A percentile compares a stretch with the other conserved stretches of the same genome.
Evolutionary conservation across 202 grass and related monocot species (phyloP).

Genomic region (Zoysia matrella): DNA sequence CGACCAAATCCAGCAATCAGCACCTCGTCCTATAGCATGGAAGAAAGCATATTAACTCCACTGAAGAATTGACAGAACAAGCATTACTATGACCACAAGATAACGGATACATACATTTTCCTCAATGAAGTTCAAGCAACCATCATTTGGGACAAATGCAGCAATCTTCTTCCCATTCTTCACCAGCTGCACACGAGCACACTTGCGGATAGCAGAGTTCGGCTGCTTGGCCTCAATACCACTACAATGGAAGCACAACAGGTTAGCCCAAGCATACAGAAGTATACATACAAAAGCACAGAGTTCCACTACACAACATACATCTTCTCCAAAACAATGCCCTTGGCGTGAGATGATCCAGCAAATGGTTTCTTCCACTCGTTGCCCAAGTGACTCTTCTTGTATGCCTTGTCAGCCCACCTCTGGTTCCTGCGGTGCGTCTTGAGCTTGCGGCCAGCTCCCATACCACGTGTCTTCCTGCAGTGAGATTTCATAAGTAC

Average conservation of each 20-base stretch:
- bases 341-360: constrained; percentile 79
- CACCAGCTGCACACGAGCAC: constrained; percentile 51
- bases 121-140: constrained; percentile 29
- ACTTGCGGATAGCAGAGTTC: constrained; percentile 89
- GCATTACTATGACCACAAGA: not conserved
- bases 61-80: not conserved
- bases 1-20: constrained; percentile 47
- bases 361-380: constrained; percentile 92
- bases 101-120: constrained; percentile 58
- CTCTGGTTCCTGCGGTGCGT: constrained; percentile 84
- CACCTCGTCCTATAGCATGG: constrained; percentile 65
- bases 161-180: no score
- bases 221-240: constrained; percentile 92
- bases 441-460: constrained; percentile 78
- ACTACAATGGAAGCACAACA: constrained; percentile 38
- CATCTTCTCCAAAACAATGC: constrained; percentile 91
- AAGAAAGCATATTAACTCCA: constrained; percentile 12
- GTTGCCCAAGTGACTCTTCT: constrained; percentile 82
- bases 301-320: constrained; percentile 11
- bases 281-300: not conserved
- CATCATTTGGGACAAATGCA: no score
- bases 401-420: constrained; percentile 42
- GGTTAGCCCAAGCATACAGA: not conserved
- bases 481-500: not conserved
- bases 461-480: constrained; percentile 85